phyloP scores from a whole-genome alignment of 805 yeast genomes.

The Maudiozyma saulgeensis region DNA sequence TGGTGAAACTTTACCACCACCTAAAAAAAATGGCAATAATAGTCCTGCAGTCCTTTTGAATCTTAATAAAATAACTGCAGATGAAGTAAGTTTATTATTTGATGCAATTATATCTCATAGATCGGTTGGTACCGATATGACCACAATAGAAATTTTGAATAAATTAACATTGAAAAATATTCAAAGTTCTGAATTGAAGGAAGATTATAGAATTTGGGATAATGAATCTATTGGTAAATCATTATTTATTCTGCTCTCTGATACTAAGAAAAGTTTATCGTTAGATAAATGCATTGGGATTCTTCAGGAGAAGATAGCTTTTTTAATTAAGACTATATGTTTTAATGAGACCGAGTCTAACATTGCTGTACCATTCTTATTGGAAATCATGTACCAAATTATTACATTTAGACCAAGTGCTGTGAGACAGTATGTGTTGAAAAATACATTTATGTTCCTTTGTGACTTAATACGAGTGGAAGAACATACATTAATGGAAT shows the following conservation, averaged over 20 bases:
- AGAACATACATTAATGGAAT: conserved; percentile 19
- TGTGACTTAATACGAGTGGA: conserved; percentile 20
- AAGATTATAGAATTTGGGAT: conserved; percentile 8
- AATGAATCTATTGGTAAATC: conserved; percentile 22
- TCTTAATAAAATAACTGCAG: conserved; percentile 13
- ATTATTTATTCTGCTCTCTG: conserved; percentile 9
- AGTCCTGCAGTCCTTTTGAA: conserved; percentile 10
- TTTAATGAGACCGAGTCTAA: conserved; percentile 17
- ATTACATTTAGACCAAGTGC: conserved; percentile 58
- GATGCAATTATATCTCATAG: conserved; percentile 19
- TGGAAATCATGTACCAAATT: conserved; percentile 47
- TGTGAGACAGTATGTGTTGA: conserved; percentile 33
- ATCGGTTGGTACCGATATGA: conserved; percentile 18
- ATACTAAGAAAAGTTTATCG: conserved; percentile 12
- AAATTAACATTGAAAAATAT: conserved; percentile 14
- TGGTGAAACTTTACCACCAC: not conserved
- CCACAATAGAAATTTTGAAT: conserved; percentile 22
- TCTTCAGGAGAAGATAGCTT: conserved; percentile 19
- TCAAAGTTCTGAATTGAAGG: conserved; percentile 9
- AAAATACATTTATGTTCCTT: conserved; percentile 21
- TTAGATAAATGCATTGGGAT: conserved; percentile 21
- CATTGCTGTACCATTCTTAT: conserved; percentile 45
- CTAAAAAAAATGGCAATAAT: not conserved
- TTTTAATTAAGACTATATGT: conserved; percentile 23
- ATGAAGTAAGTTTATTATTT: conserved; percentile 19